Conservation (phyloP, 2,329 filamentous ascomycete genomes). For the Harringtonia aguacate region DNA sequence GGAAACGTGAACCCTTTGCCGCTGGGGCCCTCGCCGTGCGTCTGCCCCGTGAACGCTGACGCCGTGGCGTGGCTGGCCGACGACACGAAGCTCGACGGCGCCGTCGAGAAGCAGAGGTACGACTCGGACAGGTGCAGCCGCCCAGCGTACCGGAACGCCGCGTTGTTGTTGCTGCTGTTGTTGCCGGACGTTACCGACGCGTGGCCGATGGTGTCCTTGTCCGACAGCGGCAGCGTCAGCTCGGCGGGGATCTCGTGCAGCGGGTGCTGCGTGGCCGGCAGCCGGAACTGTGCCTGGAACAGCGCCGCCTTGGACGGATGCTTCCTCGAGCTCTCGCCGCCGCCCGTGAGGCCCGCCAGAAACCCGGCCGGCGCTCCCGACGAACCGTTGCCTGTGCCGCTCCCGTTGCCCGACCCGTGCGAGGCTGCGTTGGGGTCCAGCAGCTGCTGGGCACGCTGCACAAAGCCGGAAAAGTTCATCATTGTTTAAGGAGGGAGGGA, state of each 20-base stretch:
- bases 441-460: constrained; percentile 90
- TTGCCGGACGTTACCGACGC: constrained; percentile 32
- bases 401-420: constrained; percentile 21
- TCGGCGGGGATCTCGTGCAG: constrained; percentile 95
- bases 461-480: constrained; percentile 63
- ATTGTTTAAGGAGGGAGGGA: constrained; percentile 20
- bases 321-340: constrained; percentile 46
- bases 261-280: constrained; percentile 84
- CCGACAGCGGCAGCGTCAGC: constrained; percentile 61
- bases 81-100: constrained; percentile 75
- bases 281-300: constrained; percentile 93
- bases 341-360: constrained; percentile 36
- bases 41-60: constrained; percentile 81
- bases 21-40: constrained; percentile 81
- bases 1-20: constrained; percentile 95
- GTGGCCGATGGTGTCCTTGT: constrained; percentile 17
- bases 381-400: too few relatives aligned
- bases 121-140: constrained; percentile 90
- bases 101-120: constrained; percentile 94
- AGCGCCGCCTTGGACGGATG: constrained; percentile 85
- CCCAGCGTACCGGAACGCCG: constrained; percentile 76
- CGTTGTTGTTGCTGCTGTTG: too few relatives aligned
- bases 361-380: constrained; percentile 12
- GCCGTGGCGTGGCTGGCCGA: constrained; percentile 71
- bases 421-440: constrained; percentile 77